A percentile compares a stretch with the other conserved stretches of the same genome.
Evolutionary conservation across 1,284 basidiomycete species (phyloP).

Genomic region (Rhodofomes roseus): DNA sequence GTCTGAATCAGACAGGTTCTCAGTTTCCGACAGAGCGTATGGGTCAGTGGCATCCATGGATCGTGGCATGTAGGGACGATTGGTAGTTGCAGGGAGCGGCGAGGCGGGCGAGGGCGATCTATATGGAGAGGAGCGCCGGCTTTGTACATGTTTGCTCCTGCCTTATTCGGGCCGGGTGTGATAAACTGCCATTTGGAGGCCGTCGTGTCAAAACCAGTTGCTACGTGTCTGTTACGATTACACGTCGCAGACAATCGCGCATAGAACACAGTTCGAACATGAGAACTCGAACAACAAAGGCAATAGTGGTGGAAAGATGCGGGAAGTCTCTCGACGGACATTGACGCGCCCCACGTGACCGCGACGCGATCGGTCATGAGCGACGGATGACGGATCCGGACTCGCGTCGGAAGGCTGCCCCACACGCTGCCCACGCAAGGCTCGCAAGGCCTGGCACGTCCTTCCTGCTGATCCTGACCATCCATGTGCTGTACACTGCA

Average conservation of each 20-base stretch:
- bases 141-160: slow-evolving; percentile 1
- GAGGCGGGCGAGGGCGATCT: slow-evolving; percentile 11
- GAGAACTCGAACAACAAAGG: too few relatives aligned
- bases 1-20: slow-evolving; percentile 70
- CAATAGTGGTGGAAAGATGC: background rate
- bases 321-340: background rate
- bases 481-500: too few relatives aligned
- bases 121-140: slow-evolving; percentile 10
- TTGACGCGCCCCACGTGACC: background rate
- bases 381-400: background rate
- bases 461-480: background rate
- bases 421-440: background rate
- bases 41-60: slow-evolving; percentile 31
- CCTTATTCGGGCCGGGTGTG: slow-evolving; percentile 1
- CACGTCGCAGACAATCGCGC: background rate
- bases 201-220: background rate
- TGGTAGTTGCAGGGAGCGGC: slow-evolving; percentile 21
- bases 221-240: background rate
- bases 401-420: background rate
- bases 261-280: background rate
- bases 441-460: background rate
- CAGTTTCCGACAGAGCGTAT: slow-evolving; percentile 50
- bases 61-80: slow-evolving; percentile 27
- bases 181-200: background rate
- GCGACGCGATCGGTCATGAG: background rate